Conservation (phyloP, 2,329 filamentous ascomycete genomes). For the Plenodomus biglobosus region DNA sequence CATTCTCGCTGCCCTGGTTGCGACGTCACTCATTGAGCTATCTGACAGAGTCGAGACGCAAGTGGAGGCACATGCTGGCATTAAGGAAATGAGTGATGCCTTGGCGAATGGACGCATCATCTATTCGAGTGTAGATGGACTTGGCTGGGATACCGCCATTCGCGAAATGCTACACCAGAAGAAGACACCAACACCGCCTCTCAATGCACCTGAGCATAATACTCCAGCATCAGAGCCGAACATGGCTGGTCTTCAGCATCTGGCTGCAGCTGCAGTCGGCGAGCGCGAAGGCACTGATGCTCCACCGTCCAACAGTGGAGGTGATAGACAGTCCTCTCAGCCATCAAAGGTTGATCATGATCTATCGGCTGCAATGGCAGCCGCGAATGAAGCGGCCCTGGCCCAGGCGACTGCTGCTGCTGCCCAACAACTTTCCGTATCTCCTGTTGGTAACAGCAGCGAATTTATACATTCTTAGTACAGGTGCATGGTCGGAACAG, state of each 20-base stretch:
- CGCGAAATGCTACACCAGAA: slow-evolving; percentile 37
- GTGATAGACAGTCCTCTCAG: slow-evolving; percentile 15
- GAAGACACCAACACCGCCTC: slow-evolving; percentile 23
- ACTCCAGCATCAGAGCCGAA: slow-evolving; percentile 35
- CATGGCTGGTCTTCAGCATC: slow-evolving; percentile 44
- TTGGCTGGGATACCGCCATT: slow-evolving; percentile 42
- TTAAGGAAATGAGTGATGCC: slow-evolving; percentile 42
- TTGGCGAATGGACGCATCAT: slow-evolving; percentile 38
- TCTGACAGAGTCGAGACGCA: slow-evolving; percentile 40
- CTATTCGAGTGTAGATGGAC: slow-evolving; percentile 30
- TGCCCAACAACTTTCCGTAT: slow-evolving; percentile 33
- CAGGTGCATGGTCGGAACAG: background rate
- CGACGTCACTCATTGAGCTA: slow-evolving; percentile 38
- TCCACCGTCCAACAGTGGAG: slow-evolving; percentile 30
- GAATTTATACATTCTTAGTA: background rate
- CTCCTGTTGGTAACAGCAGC: slow-evolving; percentile 9
- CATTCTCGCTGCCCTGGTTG: slow-evolving; percentile 41
- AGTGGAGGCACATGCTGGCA: slow-evolving; percentile 38
- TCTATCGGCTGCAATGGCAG: slow-evolving; percentile 41
- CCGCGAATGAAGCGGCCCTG: slow-evolving; percentile 40
- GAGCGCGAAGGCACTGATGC: slow-evolving; percentile 38
- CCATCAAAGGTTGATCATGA: slow-evolving; percentile 34
- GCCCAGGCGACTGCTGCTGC: slow-evolving; percentile 41
- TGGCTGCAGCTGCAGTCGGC: slow-evolving; percentile 43
- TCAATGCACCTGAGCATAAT: slow-evolving; percentile 26